Evolutionary conservation across 192 early-diverging fungal genomes (phyloP), one percentile per base, ranked within the genome.

Genomic region (Funneliformis geosporum): DNA sequence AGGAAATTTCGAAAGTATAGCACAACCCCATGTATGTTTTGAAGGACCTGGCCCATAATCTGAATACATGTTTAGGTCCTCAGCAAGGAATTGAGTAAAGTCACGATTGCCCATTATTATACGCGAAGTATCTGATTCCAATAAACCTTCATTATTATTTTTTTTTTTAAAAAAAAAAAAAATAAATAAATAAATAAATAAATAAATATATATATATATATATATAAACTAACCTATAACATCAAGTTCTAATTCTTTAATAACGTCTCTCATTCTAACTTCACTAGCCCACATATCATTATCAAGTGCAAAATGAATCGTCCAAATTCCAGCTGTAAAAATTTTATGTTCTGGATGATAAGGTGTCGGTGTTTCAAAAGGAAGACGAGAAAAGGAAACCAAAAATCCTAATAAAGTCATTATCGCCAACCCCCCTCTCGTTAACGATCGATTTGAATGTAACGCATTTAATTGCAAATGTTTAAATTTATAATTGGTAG

Each of bases 101-200:
- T 95, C 94, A 76, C 94, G 92, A 75, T 92, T 92, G 78, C 94
- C 94, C 93, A 94, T 95, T 76, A 95, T 95, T 81, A 93, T 94
- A 68, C 94, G 85, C 82, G 88, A 86, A 27, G 90, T 85, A 87
- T 95, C 94, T 3, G 92, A 93, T 82, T 95, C 94, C 68, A 95
- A 84, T 60, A 95, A 84, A 44, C 92, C 87, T 84, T 27, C 4
- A 2, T 2, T 8, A 40, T 18, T 64, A 14, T 43, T 21, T 73
- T 55, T 27, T 28, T 33, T 55, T 55, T 44, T 46, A 33, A 70
- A 33, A 8, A 43, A 67, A 47, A 38, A 66, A 39, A 38, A 66
- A 66, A 80, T 38, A 23, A 60, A 8, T 59, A 47, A 43, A 76
- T 23, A 80, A 40, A 61, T 46, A 60, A 62, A 25, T 39, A 44